Base-by-base conservation (phyloP, 805 yeast species). In the Blastobotrys robertii region DNA sequence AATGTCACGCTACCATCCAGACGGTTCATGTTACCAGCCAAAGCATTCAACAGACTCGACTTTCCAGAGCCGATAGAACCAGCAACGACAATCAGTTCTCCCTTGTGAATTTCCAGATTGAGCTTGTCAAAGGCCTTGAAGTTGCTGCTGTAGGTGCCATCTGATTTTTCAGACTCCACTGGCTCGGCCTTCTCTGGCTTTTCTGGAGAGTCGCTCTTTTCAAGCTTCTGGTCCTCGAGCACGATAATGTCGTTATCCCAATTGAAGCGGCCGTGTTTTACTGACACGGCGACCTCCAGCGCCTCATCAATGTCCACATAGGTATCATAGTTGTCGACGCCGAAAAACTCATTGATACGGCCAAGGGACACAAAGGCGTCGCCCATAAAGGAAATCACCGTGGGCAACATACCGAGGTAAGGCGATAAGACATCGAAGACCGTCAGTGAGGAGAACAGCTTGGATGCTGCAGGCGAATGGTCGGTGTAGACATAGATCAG, bases 41-140 rank as follows among this genome's bases (percentile, higher is more conserved):
- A 63, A 0, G 94, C 87, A 51, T 68, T 70, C 39, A 85, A 65
- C 19, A 86, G 63, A 0, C 92, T 81, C 0, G 88, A 68, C 57
- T 85, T 85, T 44, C 95, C 95, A 2, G 85, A 70, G 2, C 95
- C 95, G 54, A 85, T 82, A 1, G 79, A 62, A 11, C 95, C 95
- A 0, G 90, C 82, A 19, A 84, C 70, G 46, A 82, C 81, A 6
- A 85, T 64, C 41, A 87, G 75, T 55, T 84, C 94, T 15, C 84
- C 83, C 44, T 72, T 73, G 35, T 66, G 5, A 37, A 85, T 65
- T 1, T 61, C 56, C 14, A 85, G 59, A 49, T 77, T 67, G 45
- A 85, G 59, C 53, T 79, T 51, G 35, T 6, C 6, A 19, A 19
- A 19, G 25, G 25, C 25, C 25, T 19, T 19, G 6, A 19, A 19